A percentile compares a stretch with the other conserved stretches of the same genome.
phyloP scores from a whole-genome alignment of 108 stramenopile species.

The Cyclotella choctawhatcheeana region DNA sequence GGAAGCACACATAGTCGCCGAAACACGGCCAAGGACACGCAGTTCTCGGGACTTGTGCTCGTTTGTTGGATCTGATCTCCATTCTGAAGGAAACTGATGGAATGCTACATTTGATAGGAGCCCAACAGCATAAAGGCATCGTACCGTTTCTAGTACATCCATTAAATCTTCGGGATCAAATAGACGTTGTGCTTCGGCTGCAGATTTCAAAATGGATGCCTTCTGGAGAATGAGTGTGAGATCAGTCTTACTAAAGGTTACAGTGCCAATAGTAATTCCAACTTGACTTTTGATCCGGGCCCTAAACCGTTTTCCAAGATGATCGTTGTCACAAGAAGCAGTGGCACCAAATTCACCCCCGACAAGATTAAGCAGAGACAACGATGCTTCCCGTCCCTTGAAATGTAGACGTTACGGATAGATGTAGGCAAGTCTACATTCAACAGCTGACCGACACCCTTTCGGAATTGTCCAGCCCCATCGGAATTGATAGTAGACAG shows the following conservation, averaged over 20 bases:
- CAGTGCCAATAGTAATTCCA: conserved; percentile 1
- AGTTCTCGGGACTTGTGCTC: neutral
- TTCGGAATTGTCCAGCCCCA: conserved; percentile 13
- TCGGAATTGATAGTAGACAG: conserved; percentile 1
- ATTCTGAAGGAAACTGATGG: neutral
- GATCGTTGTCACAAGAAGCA: conserved; percentile 11
- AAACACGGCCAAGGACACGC: conserved; percentile 13
- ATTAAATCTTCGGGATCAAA: conserved; percentile 18
- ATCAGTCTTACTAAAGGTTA: conserved; percentile 9
- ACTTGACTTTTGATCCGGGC: neutral
- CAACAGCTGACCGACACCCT: neutral
- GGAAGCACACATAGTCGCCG: conserved; percentile 13
- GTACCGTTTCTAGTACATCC: conserved; percentile 10
- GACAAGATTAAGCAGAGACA: conserved; percentile 14
- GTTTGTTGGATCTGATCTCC: neutral
- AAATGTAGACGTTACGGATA: conserved; percentile 6
- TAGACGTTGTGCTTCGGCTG: conserved; percentile 10
- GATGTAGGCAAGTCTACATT: conserved; percentile 2
- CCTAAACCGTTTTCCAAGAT: conserved; percentile 13
- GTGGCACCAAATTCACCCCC: neutral
- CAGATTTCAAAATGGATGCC: neutral
- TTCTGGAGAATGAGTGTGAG: neutral
- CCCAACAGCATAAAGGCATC: conserved; percentile 19
- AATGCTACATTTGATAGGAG: neutral
- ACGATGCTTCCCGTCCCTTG: neutral